These are phyloP conservation scores for Conringia planisiliqua DNA, from an alignment of 345 rosid species.

Conservation along the genomic window DNA sequence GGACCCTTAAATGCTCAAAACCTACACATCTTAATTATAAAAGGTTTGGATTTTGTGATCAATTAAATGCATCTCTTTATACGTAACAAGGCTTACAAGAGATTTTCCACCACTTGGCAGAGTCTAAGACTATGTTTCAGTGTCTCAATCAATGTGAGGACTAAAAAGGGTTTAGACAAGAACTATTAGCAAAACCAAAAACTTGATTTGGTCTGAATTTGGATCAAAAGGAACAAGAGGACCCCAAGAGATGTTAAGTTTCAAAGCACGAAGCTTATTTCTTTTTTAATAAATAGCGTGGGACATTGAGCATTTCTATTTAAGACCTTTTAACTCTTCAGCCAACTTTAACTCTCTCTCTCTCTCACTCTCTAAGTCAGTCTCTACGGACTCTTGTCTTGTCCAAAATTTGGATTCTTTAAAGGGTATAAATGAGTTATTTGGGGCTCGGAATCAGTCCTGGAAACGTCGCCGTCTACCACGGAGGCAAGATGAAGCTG, in stretches of 20 bases:
- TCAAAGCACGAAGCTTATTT: constrained; percentile 1
- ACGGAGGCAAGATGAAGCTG: constrained; percentile 49
- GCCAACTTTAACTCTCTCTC: background rate
- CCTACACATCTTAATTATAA: background rate
- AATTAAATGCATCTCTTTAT: constrained; percentile 20
- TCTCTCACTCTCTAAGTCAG: background rate
- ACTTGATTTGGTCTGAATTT: background rate
- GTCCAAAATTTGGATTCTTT: constrained; percentile 5
- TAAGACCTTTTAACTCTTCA: constrained; percentile 2
- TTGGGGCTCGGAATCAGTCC: constrained; percentile 69
- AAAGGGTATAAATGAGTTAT: constrained; percentile 40
- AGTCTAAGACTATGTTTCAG: background rate
- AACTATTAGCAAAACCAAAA: background rate
- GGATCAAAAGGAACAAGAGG: constrained; percentile 7
- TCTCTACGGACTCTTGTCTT: background rate
- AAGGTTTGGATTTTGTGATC: background rate
- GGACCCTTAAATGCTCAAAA: background rate
- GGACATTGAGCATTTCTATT: constrained; percentile 8
- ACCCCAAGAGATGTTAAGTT: constrained; percentile 20
- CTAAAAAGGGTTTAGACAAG: background rate
- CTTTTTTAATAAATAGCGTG: background rate
- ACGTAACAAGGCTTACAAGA: constrained; percentile 1
- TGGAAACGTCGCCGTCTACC: constrained; percentile 54
- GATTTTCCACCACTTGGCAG: constrained; percentile 17
- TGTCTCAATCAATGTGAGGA: background rate